Evolutionary conservation across 1,284 basidiomycete species (phyloP).

Genomic region (Boletus semigastroideus): DNA sequence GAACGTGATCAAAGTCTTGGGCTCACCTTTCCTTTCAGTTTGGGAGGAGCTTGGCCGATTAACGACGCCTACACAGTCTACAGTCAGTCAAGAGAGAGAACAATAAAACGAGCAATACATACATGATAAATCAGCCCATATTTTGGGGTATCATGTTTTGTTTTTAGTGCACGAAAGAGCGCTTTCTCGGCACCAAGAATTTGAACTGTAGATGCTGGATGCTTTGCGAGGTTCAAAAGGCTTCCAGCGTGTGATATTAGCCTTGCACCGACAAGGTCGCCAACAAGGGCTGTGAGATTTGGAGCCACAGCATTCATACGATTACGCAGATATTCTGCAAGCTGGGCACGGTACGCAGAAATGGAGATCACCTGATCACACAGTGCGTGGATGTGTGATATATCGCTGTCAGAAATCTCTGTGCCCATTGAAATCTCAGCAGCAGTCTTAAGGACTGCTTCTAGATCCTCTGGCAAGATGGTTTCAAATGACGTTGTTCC

Average conservation of each 20-base stretch:
- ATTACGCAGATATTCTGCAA: conserved; percentile 94
- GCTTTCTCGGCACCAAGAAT: conserved; percentile 99
- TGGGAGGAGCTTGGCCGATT: conserved; percentile 96
- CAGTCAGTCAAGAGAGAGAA: conserved; percentile 3
- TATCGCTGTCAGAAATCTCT: conserved; percentile 95
- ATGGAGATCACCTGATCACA: conserved; percentile 98
- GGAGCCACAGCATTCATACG: conserved; percentile 98
- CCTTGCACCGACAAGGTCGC: conserved; percentile 94
- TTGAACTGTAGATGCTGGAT: conserved; percentile 97
- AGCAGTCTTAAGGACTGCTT: conserved; percentile 87
- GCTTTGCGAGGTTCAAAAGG: conserved; percentile 91
- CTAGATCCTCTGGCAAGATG: conserved; percentile 94
- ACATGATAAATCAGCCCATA: conserved; percentile 98
- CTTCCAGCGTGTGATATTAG: conserved; percentile 97
- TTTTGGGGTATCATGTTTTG: conserved; percentile 98
- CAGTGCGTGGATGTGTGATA: conserved; percentile 91
- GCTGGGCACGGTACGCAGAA: conserved; percentile 89
- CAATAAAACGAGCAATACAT: conserved; percentile 29
- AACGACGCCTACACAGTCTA: conserved; percentile 69
- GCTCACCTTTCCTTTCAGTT: conserved; percentile 93
- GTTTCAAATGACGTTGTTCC: conserved; percentile 82
- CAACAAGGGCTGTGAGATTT: conserved; percentile 93
- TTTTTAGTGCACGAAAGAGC: conserved; percentile 96
- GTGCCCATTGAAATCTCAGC: conserved; percentile 99
- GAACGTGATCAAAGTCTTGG: neutral